phyloP scores from a whole-genome alignment of 371 early-diverging fungal genomes.

The Zychaea mexicana region DNA sequence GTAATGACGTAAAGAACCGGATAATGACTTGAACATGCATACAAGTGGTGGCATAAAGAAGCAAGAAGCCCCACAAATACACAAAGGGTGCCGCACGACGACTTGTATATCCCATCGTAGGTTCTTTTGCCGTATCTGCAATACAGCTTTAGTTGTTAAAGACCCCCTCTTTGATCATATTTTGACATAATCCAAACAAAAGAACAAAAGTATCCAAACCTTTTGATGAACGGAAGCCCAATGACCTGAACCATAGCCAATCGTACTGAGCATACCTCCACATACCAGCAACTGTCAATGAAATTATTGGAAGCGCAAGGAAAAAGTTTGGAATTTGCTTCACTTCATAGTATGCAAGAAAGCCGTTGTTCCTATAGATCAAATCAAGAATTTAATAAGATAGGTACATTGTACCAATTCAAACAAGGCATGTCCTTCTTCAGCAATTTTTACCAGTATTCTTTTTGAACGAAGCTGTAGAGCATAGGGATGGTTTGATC shows the following conservation, averaged over 20 bases:
- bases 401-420: neutral
- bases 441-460: slow-evolving; percentile 76
- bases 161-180: neutral
- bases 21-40: slow-evolving; percentile 94
- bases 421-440: neutral
- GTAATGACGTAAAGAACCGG: slow-evolving; percentile 84
- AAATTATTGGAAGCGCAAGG: slow-evolving; percentile 81
- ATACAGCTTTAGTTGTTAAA: neutral
- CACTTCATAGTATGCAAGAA: slow-evolving; percentile 78
- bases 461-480: slow-evolving; percentile 85
- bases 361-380: slow-evolving; percentile 75
- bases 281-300: slow-evolving; percentile 65
- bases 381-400: neutral
- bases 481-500: slow-evolving; percentile 55
- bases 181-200: slow-evolving; percentile 26
- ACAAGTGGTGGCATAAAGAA: slow-evolving; percentile 60
- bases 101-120: slow-evolving; percentile 10
- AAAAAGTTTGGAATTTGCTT: slow-evolving; percentile 91
- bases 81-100: slow-evolving; percentile 41
- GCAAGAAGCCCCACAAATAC: slow-evolving; percentile 70
- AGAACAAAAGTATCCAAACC: neutral
- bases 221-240: slow-evolving; percentile 21
- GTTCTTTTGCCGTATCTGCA: neutral
- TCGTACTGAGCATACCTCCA: slow-evolving; percentile 57
- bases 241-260: slow-evolving; percentile 46